Conservation (phyloP, 306 rosid species). For the Vicia villosa region DNA sequence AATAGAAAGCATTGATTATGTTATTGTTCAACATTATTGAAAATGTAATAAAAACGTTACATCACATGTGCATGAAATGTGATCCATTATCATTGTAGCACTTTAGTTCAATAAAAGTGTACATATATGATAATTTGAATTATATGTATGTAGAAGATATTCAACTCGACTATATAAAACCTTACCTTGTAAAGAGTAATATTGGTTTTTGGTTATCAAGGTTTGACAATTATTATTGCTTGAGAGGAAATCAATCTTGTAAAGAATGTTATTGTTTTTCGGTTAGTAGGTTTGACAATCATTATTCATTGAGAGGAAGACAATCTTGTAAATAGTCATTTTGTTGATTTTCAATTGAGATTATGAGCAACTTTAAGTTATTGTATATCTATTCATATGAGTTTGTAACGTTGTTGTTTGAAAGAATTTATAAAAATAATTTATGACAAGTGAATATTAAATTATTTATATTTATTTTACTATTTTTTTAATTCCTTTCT, state of each 20-base stretch:
- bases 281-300: neutral
- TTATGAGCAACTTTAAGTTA: no score
- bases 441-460: no score
- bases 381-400: no score
- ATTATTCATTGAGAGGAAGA: neutral
- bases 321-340: neutral
- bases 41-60: conserved; percentile 2
- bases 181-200: conserved; percentile 22
- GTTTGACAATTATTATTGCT: conserved; percentile 21
- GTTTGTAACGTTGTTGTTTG: no score
- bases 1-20: neutral
- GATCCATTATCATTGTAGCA: conserved; percentile 24
- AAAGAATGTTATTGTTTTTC: neutral
- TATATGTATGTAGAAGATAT: neutral
- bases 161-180: conserved; percentile 22
- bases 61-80: conserved; percentile 36
- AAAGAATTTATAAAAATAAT: no score
- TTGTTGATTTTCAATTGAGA: neutral
- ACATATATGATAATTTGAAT: conserved; percentile 22
- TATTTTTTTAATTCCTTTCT: no score
- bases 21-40: neutral
- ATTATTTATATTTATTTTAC: no score
- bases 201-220: neutral
- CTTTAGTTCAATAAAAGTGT: conserved; percentile 18
- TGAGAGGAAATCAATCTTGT: conserved; percentile 1